Base-by-base conservation (phyloP, 2,329 filamentous ascomycete species). In the Aureobasidium sp. region DNA sequence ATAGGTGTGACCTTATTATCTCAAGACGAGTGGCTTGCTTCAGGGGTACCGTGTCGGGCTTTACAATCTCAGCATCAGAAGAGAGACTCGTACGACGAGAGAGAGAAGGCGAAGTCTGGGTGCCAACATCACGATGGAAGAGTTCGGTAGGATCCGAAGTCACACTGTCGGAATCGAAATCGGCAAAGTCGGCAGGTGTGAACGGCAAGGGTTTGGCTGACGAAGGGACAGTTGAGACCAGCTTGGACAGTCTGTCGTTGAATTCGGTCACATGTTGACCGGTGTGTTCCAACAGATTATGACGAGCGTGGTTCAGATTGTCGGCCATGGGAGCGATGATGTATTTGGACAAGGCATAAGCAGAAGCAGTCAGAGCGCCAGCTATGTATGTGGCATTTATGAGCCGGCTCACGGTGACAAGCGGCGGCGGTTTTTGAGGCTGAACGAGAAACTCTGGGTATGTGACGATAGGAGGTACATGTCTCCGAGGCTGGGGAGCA, bases 71-170 rank as follows among this genome's bases (percentile, higher is more conserved):
- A 29, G 69, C 65, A 3, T 62, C 40, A 6, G 67, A 63, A 8
- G 68, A 64, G 0, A 68, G 60, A 10, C 69, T 62, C 4, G 70
- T 66, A 25, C 72, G 66, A 6, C 77, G 74, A 4, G 78, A 78
- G 2, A 78, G 71, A 0, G 75, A 75, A 1, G 78, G 78, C 0
- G 84, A 85, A 0, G 89, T 94, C 72, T 94, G 89, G 1, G 89
- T 88, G 64, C 88, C 88, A 62, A 90, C 81, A 69, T 94, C 89
- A 47, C 88, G 84, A 71, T 92, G 88, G 74, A 90, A 94, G 63
- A 92, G 81, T 72, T 93, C 89, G 0, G 86, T 85, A 0, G 89
- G 89, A 65, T 86, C 84, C 13, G 81, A 83, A 66, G 74, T 75
- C 17, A 76, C 66, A 45, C 78, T 80, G 23, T 80, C 79, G 15